A percentile compares a stretch with the other conserved stretches of the same genome.
Conservation (phyloP, 352 stramenopile genomes). For the Phytophthora colocasiae region DNA sequence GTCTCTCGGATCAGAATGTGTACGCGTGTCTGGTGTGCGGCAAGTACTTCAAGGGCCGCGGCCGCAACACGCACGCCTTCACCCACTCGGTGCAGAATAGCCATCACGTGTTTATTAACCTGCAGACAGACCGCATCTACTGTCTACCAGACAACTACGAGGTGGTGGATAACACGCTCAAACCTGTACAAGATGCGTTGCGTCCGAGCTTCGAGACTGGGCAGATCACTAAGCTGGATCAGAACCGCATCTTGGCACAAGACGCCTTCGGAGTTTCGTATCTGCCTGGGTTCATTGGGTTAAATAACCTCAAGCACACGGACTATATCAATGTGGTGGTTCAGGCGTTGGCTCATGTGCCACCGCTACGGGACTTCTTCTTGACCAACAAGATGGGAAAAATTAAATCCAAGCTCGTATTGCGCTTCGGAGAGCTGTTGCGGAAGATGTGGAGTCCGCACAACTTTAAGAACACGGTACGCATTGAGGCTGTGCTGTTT, state of each 20-base stretch:
- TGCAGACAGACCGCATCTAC: conserved; percentile 95
- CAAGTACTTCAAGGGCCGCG: conserved; percentile 98
- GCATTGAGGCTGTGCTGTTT: conserved; percentile 14
- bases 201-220: conserved; percentile 89
- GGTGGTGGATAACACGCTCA: conserved; percentile 95
- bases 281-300: conserved; percentile 96
- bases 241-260: conserved; percentile 90
- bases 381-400: conserved; percentile 66
- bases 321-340: conserved; percentile 99
- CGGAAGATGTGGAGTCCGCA: conserved; percentile 98
- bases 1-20: conserved; percentile 96
- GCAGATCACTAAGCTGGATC: conserved; percentile 91
- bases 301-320: conserved; percentile 98
- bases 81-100: conserved; percentile 96
- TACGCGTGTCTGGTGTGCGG: conserved; percentile 99
- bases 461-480: conserved; percentile 98
- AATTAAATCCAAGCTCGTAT: conserved; percentile 86
- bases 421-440: conserved; percentile 96
- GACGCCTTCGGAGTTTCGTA: conserved; percentile 98
- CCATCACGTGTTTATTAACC: conserved; percentile 98
- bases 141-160: conserved; percentile 99
- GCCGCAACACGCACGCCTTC: conserved; percentile 94
- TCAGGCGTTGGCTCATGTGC: conserved; percentile 96
- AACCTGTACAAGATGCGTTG: conserved; percentile 95
- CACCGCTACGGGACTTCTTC: conserved; percentile 97